Conservation (phyloP, 176 grass and related monocot genomes). For the Neostapfia colusana region DNA sequence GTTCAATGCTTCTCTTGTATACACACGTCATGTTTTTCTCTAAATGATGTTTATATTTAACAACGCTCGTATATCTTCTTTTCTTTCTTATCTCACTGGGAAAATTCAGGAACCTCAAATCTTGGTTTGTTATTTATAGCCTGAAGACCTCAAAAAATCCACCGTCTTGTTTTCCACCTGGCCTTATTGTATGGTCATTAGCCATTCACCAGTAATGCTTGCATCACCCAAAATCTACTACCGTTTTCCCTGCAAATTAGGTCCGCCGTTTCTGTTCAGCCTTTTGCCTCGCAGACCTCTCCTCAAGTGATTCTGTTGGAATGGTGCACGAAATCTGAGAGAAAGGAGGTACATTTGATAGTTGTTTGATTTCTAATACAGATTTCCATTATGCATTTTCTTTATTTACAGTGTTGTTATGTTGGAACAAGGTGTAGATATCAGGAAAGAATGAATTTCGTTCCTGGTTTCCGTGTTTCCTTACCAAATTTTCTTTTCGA, state of each 20-base stretch:
- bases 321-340: conserved; percentile 27
- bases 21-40: not conserved
- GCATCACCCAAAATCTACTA: conserved; percentile 29
- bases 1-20: not conserved
- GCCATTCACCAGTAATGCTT: conserved; percentile 23
- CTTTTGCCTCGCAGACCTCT: conserved; percentile 21
- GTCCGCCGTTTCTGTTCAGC: conserved; percentile 1
- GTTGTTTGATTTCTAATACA: conserved; percentile 4
- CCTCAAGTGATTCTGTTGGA: conserved; percentile 18
- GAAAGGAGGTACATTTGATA: conserved; percentile 15
- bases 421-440: not conserved
- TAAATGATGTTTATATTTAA: conserved; percentile 15
- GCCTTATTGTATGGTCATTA: conserved; percentile 16
- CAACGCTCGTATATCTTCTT: not conserved
- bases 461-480: not conserved
- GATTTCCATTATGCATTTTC: not conserved
- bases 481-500: not conserved
- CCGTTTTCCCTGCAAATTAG: not conserved
- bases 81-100: not conserved
- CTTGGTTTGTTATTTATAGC: conserved; percentile 51
- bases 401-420: not conserved
- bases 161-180: conserved; percentile 5
- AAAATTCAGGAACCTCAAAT: conserved; percentile 41
- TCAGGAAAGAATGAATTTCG: conserved; percentile 18
- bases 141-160: conserved; percentile 7